Conservation (phyloP, 2,329 filamentous ascomycete genomes). For the Huntiella savannae region DNA sequence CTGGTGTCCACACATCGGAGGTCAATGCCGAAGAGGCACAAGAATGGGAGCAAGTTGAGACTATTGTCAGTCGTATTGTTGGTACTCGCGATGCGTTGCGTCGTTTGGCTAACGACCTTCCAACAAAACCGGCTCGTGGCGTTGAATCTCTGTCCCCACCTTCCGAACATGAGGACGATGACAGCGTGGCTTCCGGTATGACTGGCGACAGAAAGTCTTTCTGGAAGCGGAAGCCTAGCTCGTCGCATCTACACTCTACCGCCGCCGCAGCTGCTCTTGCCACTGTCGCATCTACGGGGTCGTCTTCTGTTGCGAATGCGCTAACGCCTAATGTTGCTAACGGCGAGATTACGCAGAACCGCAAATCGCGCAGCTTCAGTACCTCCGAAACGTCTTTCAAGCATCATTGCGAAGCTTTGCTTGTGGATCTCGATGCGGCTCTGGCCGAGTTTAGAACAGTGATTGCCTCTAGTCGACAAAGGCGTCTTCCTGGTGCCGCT, state of each 20-base stretch:
- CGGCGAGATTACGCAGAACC: slow-evolving; percentile 17
- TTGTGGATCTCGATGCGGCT: slow-evolving; percentile 68
- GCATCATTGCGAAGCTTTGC: slow-evolving; percentile 65
- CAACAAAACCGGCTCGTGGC: slow-evolving; percentile 33
- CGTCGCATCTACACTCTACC: slow-evolving; percentile 20
- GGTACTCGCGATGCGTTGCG: slow-evolving; percentile 78
- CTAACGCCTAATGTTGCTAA: slow-evolving; percentile 16
- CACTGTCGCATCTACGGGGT: slow-evolving; percentile 21
- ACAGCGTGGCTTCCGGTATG: slow-evolving; percentile 2
- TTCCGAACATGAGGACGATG: slow-evolving; percentile 28
- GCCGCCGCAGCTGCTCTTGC: slow-evolving; percentile 18
- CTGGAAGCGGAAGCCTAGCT: slow-evolving; percentile 76
- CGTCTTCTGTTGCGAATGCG: slow-evolving; percentile 19
- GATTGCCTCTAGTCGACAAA: slow-evolving; percentile 59
- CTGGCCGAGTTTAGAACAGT: slow-evolving; percentile 65
- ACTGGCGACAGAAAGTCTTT: slow-evolving; percentile 37
- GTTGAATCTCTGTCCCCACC: slow-evolving; percentile 16
- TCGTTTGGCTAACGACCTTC: slow-evolving; percentile 68
- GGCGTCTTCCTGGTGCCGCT: slow-evolving; percentile 39
- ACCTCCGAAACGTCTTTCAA: slow-evolving; percentile 49
- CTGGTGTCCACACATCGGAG: slow-evolving; percentile 15
- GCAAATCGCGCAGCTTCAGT: slow-evolving; percentile 20
- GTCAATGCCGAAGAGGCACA: slow-evolving; percentile 42
- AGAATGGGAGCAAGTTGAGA: slow-evolving; percentile 77
- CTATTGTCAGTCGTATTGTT: slow-evolving; percentile 66